Conservation (phyloP, 176 grass and related monocot genomes). For the Carex kokanica region DNA sequence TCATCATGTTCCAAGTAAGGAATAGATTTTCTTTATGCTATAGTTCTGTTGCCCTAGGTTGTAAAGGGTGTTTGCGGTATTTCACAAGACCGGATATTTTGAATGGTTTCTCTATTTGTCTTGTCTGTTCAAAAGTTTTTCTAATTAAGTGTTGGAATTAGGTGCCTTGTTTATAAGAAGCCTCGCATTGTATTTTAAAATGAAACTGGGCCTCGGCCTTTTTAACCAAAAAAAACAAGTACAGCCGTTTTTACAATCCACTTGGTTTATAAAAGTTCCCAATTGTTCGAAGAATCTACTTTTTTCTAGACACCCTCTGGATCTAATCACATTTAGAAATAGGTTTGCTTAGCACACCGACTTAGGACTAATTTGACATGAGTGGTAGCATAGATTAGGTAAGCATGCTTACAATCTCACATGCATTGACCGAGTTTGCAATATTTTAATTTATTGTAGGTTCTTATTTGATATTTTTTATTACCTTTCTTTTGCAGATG, state of each 20-base stretch:
- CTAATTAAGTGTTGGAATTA: neutral
- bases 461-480: conserved; percentile 7
- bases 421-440: neutral
- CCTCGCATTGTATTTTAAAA: neutral
- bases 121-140: neutral
- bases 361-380: neutral
- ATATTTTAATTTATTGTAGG: neutral
- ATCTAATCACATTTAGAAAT: neutral
- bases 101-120: neutral
- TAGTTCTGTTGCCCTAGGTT: neutral
- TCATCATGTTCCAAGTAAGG: conserved; percentile 40
- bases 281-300: neutral
- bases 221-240: too few species aligned
- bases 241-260: neutral
- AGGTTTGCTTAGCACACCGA: neutral
- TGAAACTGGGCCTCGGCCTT: too few species aligned
- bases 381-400: neutral
- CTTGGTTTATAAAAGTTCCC: neutral
- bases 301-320: neutral
- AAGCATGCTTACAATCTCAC: neutral
- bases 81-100: neutral
- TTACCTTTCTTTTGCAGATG: conserved; percentile 17
- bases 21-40: neutral
- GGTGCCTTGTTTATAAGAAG: neutral
- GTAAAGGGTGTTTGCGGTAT: neutral